phyloP scores from a whole-genome alignment of 2,329 filamentous ascomycete genomes.

The Fusarium neocosmosporiellum region DNA sequence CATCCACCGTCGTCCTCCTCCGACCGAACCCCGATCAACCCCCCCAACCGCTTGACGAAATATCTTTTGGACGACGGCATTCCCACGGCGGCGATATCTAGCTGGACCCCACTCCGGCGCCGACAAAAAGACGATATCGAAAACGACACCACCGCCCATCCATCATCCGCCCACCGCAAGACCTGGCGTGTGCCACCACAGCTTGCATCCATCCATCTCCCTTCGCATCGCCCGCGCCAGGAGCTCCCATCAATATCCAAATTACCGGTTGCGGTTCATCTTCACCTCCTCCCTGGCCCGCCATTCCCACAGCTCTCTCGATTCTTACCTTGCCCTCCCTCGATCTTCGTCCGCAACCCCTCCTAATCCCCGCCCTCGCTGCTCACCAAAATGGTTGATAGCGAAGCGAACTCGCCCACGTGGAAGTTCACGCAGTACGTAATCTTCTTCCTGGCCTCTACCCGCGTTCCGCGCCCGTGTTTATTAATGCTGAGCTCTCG shows the following conservation, averaged over 20 bases:
- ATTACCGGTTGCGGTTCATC: slow-evolving; percentile 26
- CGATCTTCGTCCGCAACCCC: slow-evolving; percentile 38
- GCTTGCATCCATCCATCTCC: slow-evolving; percentile 32
- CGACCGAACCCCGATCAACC: slow-evolving; percentile 15
- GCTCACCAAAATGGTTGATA: slow-evolving; percentile 88
- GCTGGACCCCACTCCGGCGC: slow-evolving; percentile 38
- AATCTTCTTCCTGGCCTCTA: slow-evolving; percentile 1
- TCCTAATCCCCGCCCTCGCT: slow-evolving; percentile 45
- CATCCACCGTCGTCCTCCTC: slow-evolving; percentile 25
- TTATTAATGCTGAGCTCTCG: slow-evolving; percentile 33
- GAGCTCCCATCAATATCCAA: slow-evolving; percentile 23
- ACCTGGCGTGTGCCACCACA: slow-evolving; percentile 35
- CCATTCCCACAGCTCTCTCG: slow-evolving; percentile 29
- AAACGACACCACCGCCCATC: slow-evolving; percentile 35
- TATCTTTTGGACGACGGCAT: slow-evolving; percentile 29
- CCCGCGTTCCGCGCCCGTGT: slow-evolving; percentile 6
- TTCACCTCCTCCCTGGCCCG: slow-evolving; percentile 36
- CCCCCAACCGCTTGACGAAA: slow-evolving; percentile 14
- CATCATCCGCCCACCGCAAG: slow-evolving; percentile 36
- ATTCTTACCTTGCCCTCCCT: slow-evolving; percentile 36
- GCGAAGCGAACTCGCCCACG: slow-evolving; percentile 91
- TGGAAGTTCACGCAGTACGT: slow-evolving; percentile 99
- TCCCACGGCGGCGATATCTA: slow-evolving; percentile 33
- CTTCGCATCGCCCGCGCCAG: slow-evolving; percentile 26
- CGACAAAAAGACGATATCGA: slow-evolving; percentile 40